Percentiles rank a stretch among this genome's conserved stretches.
Conservation (phyloP, 148 eudicot species). For the Camellia sinensis region DNA sequence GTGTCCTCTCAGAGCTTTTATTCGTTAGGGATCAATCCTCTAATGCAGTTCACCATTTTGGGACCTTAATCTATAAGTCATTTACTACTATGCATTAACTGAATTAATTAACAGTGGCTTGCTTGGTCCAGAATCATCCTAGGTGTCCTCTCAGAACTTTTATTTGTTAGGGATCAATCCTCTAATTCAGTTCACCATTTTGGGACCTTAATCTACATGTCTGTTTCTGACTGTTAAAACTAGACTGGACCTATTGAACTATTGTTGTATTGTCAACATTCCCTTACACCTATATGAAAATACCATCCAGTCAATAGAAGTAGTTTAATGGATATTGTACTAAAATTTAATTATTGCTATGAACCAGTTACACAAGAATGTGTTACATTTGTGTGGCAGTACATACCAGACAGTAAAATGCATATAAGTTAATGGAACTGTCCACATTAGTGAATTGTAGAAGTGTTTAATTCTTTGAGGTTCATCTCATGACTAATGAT, state of each 20-base stretch:
- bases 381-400: neutral
- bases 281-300: neutral
- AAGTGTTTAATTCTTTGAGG: neutral
- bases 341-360: neutral
- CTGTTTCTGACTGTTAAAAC: neutral
- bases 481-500: neutral
- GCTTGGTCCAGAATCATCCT: neutral
- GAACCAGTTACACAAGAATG: neutral
- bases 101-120: neutral
- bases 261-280: neutral
- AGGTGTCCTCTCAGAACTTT: neutral
- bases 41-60: neutral
- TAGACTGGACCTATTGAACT: neutral
- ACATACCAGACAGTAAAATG: neutral
- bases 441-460: neutral
- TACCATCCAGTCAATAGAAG: neutral
- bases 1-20: neutral
- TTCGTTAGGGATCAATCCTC: neutral
- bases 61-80: neutral
- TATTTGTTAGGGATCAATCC: neutral
- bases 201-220: neutral
- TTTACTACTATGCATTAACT: neutral
- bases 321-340: too few relatives aligned
- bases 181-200: neutral
- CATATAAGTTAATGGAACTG: neutral